Evolutionary conservation across 306 rosid species (phyloP).

Genomic region (Prunus mira): DNA sequence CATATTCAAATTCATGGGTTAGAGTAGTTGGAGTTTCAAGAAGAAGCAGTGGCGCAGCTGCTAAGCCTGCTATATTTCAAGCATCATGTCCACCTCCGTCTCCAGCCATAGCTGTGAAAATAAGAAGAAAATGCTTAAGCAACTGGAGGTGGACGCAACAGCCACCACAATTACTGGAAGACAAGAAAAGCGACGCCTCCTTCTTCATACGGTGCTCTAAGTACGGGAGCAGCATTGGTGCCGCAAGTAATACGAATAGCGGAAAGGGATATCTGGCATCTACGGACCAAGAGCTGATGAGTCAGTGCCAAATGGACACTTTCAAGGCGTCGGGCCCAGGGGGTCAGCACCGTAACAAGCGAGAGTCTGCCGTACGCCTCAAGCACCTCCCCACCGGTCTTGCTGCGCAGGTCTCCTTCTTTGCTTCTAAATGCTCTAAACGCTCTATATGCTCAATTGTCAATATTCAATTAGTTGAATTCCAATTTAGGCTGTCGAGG

Average conservation of each 20-base stretch:
- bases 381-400: constrained; percentile 85
- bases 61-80: background rate
- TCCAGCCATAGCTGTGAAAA: background rate
- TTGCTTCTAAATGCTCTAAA: background rate
- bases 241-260: background rate
- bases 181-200: constrained; percentile 1
- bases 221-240: constrained; percentile 1
- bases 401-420: constrained; percentile 46
- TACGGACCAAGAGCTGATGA: constrained; percentile 70
- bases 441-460: too few relatives aligned
- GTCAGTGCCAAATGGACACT: constrained; percentile 74
- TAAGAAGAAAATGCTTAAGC: constrained; percentile 4
- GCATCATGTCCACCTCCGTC: background rate
- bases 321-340: constrained; percentile 86
- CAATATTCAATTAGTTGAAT: background rate
- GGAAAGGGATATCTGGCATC: constrained; percentile 53
- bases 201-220: constrained; percentile 21
- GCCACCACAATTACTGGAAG: constrained; percentile 4
- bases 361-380: constrained; percentile 84
- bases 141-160: constrained; percentile 14
- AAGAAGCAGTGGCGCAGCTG: background rate
- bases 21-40: constrained; percentile 15
- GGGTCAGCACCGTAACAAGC: constrained; percentile 96
- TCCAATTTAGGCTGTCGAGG: constrained; percentile 59
- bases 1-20: background rate